These are phyloP conservation scores for Psilocybe cubensis DNA, from an alignment of 768 basidiomycete genomes.

Conservation along the genomic window DNA sequence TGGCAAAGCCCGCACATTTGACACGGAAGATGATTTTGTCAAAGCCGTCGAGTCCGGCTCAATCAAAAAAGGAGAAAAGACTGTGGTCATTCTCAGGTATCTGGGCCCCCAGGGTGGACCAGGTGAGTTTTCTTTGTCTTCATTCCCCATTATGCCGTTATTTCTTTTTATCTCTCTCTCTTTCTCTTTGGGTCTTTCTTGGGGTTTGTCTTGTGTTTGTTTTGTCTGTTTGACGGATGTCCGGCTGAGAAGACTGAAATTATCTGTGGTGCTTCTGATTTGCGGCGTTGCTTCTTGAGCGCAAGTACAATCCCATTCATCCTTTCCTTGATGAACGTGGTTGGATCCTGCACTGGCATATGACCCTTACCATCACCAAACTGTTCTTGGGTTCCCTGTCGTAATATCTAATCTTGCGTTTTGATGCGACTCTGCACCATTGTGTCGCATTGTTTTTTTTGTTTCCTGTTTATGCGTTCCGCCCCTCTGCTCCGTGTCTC, in stretches of 20 bases:
- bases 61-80: constrained; percentile 96
- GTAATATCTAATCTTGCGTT: not conserved
- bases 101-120: constrained; percentile 97
- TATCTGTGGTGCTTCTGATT: not conserved
- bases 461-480: not conserved
- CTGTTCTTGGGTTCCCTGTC: not conserved
- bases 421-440: not conserved
- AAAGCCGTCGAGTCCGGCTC: constrained; percentile 86
- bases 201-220: not conserved
- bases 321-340: not conserved
- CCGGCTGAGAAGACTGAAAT: not conserved
- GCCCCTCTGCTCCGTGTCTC: not conserved
- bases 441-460: not conserved
- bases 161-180: not conserved
- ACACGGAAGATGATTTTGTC: constrained; percentile 87
- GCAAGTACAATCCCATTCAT: not conserved
- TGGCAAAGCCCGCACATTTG: constrained; percentile 92
- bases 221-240: not conserved
- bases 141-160: not conserved
- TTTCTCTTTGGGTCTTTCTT: not conserved
- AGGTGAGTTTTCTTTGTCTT: constrained; percentile 50
- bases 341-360: not conserved
- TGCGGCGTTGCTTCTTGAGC: not conserved
- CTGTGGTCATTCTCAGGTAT: constrained; percentile 92
- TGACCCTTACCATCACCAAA: not conserved